Percentiles rank a stretch among this genome's conserved stretches.
Conservation (phyloP, 148 eudicot genomes). For the Chenopodium formosanum region DNA sequence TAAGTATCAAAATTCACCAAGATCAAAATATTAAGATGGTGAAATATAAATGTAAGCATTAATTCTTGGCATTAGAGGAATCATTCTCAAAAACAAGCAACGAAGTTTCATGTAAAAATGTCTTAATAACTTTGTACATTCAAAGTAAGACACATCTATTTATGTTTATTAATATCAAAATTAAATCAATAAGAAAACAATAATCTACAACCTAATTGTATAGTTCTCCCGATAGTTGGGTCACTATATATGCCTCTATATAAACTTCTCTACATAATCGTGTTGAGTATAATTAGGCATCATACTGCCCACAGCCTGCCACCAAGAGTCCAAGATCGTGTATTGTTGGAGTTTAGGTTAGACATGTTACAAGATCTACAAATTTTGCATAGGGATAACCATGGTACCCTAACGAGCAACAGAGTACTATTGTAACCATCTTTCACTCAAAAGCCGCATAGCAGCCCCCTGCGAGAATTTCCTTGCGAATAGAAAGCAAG, state of each 20-base stretch:
- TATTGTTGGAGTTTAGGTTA: neutral
- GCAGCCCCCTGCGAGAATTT: constrained; percentile 90
- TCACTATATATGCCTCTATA: constrained; percentile 6
- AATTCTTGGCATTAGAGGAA: no score
- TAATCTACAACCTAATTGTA: constrained; percentile 13
- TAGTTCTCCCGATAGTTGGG: neutral
- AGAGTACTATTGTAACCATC: constrained; percentile 39
- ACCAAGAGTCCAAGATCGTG: constrained; percentile 6
- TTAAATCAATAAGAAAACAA: neutral
- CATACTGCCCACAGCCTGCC: neutral
- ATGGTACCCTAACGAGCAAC: constrained; percentile 27
- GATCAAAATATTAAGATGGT: no score
- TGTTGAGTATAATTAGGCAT: neutral
- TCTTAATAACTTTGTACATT: neutral
- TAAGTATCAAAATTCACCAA: no score
- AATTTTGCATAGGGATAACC: constrained; percentile 9
- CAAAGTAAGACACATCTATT: neutral
- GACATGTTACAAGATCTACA: constrained; percentile 9
- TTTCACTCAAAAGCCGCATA: constrained; percentile 77
- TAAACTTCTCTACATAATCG: neutral
- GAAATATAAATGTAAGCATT: no score
- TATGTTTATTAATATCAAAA: constrained; percentile 3
- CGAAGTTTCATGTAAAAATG: neutral
- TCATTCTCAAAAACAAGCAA: neutral
- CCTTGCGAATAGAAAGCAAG: constrained; percentile 85